phyloP scores from a whole-genome alignment of 2,329 filamentous ascomycete genomes.

The Trichoderma koningii region DNA sequence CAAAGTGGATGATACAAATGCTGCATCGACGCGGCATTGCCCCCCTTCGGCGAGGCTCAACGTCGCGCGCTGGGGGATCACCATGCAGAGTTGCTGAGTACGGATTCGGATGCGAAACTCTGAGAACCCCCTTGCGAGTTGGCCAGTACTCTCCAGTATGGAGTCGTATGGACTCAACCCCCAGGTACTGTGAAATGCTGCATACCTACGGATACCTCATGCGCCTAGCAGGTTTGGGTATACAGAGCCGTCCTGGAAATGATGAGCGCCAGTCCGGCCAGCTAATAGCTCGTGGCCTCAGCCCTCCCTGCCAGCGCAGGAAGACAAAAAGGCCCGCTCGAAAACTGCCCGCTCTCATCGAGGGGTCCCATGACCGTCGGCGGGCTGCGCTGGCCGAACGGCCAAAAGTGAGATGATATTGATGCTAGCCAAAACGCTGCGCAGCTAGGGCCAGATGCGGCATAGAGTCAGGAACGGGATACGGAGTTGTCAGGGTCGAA shows the following conservation, averaged over 20 bases:
- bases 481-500: constrained; percentile 10
- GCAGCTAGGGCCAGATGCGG: constrained; percentile 6
- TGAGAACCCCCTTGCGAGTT: constrained; percentile 9
- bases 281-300: constrained; percentile 3
- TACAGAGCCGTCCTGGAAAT: neutral
- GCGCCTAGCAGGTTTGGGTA: neutral
- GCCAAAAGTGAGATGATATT: constrained; percentile 5
- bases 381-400: too few relatives aligned
- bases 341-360: constrained; percentile 14
- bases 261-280: constrained; percentile 1
- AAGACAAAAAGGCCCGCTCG: neutral
- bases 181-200: neutral
- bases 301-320: neutral
- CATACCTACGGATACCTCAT: too few relatives aligned
- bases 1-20: neutral
- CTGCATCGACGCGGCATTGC: neutral
- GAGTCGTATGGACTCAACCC: neutral
- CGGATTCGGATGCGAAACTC: neutral
- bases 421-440: neutral
- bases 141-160: neutral
- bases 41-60: constrained; percentile 1
- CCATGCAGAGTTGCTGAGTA: neutral
- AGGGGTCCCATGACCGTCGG: constrained; percentile 16
- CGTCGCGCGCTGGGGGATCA: constrained; percentile 5
- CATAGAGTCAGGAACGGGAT: constrained; percentile 14